Evolutionary conservation across 129 eudicot genomes (phyloP).

Genomic region (Heracleum sosnowskyi): DNA sequence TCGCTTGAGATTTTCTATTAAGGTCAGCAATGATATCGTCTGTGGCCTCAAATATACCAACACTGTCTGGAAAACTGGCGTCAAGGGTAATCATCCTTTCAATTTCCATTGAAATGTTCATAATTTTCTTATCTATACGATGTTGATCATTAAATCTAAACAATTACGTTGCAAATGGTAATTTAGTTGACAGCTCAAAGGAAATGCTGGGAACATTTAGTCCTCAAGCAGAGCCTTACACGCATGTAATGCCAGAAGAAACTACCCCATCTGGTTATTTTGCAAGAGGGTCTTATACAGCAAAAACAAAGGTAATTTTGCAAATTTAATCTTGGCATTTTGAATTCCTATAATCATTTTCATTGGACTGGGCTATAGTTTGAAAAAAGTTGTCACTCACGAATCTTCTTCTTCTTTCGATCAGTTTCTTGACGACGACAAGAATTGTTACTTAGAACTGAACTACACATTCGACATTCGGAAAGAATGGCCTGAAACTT

Average conservation of each 20-base stretch:
- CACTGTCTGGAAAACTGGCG: slow-evolving; percentile 66
- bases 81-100: slow-evolving; percentile 41
- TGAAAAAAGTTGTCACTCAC: background rate
- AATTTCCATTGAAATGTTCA: background rate
- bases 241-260: slow-evolving; percentile 64
- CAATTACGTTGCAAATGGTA: background rate
- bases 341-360: background rate
- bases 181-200: slow-evolving; percentile 48
- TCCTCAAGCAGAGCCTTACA: slow-evolving; percentile 38
- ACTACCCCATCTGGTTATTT: slow-evolving; percentile 63
- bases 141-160: background rate
- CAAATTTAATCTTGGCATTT: background rate
- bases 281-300: slow-evolving; percentile 56
- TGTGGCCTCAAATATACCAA: slow-evolving; percentile 70
- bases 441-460: slow-evolving; percentile 18
- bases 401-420: background rate
- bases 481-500: slow-evolving; percentile 41
- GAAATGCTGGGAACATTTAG: slow-evolving; percentile 58
- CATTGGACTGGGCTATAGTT: background rate
- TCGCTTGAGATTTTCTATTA: slow-evolving; percentile 45
- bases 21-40: slow-evolving; percentile 68
- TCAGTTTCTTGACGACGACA: slow-evolving; percentile 57
- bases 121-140: background rate
- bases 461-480: slow-evolving; percentile 64
- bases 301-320: slow-evolving; percentile 38